These are phyloP conservation scores for Meyerozyma smithsonii DNA, from an alignment of 1,139 yeast species.

Conservation along the genomic window DNA sequence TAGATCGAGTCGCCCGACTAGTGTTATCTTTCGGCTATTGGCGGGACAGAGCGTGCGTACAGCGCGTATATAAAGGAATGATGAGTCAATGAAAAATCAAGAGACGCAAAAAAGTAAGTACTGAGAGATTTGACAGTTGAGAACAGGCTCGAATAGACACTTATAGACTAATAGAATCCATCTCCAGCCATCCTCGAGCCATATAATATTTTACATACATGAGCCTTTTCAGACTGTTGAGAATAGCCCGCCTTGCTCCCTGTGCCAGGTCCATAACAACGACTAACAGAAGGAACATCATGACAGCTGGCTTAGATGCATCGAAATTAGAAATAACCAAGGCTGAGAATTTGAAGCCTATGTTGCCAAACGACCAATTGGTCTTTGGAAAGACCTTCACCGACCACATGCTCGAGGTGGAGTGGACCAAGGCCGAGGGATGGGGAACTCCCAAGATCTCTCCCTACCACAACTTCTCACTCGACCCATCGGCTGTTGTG, in stretches of 20 bases:
- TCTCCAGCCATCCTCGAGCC: background rate
- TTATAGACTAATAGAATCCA: background rate
- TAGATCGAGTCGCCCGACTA: background rate
- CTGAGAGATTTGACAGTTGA: background rate
- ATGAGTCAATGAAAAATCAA: conserved; percentile 2
- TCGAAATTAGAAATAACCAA: conserved; percentile 58
- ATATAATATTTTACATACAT: background rate
- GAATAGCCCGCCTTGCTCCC: background rate
- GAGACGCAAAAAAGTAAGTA: conserved; percentile 1
- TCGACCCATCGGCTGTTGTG: conserved; percentile 87
- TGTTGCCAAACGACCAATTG: conserved; percentile 68
- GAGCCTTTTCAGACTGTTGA: background rate
- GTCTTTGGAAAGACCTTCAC: conserved; percentile 86
- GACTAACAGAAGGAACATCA: conserved; percentile 7
- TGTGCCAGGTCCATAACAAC: background rate
- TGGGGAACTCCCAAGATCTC: conserved; percentile 85
- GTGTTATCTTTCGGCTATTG: background rate
- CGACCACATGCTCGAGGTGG: conserved; percentile 83
- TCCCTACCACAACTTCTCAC: conserved; percentile 70
- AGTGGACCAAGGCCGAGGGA: conserved; percentile 74
- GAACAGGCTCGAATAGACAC: background rate
- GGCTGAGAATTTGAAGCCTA: conserved; percentile 56
- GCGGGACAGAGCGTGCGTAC: background rate
- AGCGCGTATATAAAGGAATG: conserved; percentile 1
- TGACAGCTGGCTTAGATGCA: conserved; percentile 55